Conservation (phyloP, 1,139 yeast genomes). For the Kodamaea plutei region DNA sequence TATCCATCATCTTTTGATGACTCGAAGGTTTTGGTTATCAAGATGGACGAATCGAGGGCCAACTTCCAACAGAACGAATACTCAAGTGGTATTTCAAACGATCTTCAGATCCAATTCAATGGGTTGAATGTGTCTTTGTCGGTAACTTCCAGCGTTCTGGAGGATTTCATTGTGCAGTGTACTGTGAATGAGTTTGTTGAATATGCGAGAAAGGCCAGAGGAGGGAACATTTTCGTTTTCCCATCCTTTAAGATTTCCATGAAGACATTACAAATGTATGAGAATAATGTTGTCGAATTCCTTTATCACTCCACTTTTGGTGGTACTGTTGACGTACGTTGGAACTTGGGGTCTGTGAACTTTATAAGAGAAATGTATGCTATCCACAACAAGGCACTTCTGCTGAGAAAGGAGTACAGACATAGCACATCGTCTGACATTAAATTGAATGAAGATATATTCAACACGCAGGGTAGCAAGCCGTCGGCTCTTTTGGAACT, state of each 20-base stretch:
- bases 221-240: conserved; percentile 76
- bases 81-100: conserved; percentile 45
- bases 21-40: conserved; percentile 63
- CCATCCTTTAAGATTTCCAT: conserved; percentile 74
- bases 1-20: conserved; percentile 79
- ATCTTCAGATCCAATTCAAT: conserved; percentile 49
- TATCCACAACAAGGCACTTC: conserved; percentile 52
- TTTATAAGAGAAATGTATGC: conserved; percentile 81
- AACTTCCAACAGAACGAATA: conserved; percentile 56
- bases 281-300: conserved; percentile 55
- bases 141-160: conserved; percentile 42
- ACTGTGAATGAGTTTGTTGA: conserved; percentile 53
- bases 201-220: conserved; percentile 58
- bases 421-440: conserved; percentile 14
- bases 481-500: conserved; percentile 12
- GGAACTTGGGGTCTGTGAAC: conserved; percentile 93
- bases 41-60: conserved; percentile 57
- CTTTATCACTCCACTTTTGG: conserved; percentile 71
- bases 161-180: conserved; percentile 38
- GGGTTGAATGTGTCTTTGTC: conserved; percentile 67
- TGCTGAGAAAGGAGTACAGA: conserved; percentile 33
- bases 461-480: conserved; percentile 10
- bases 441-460: conserved; percentile 13
- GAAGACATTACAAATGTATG: conserved; percentile 63
- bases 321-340: conserved; percentile 83